Base-by-base conservation (phyloP, 495 filamentous ascomycete species). In the Aeminium ludgeri region DNA sequence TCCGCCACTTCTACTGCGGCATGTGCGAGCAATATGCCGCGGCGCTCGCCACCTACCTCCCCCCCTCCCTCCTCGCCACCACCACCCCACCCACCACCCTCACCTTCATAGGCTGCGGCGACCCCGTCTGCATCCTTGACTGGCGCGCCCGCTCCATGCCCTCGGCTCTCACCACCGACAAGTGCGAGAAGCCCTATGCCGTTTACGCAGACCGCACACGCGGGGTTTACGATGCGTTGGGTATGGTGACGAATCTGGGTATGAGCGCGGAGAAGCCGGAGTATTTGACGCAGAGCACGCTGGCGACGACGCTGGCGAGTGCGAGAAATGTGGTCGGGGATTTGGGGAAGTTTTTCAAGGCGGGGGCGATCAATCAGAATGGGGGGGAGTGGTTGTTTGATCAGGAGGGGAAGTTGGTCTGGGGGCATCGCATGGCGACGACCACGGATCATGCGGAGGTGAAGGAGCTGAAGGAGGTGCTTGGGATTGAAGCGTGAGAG, bases 351-450 rank as follows among this genome's bases (percentile, higher is more conserved):
- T 70, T 65, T 10, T 55, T 70, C 7, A 77, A 78, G 48, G 74
- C 69, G 1, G 82, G 85, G 0, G 72, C 80, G 49, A 61, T 64
- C 34, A 62, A 65, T 28, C 79, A 86, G 59, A 73, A 82, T 13
- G 86, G 86, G 2, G 86, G 83, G 0, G 86, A 92, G 58, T 85
- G 86, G 50, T 43, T 91, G 23, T 86, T 84, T 50, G 80, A 82
- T 50, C 23, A 25, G 23, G 66, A 69, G 34, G 77, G 75, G 54
- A 55, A 59, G 33, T 6, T 82, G 1, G 70, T 66, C 2, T 91
- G 85, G 84, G 84, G 76, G 48, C 78, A 85, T 56, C 66, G 84
- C 1, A 94, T 94, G 83, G 61, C 63, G 47, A 80, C 69, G 38
- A 86, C 82, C 15, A 55, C 82, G 30, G 84, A 86, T 52, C 86